Evolutionary conservation across 163 green algal genomes (phyloP), one percentile per base, ranked within the genome.

Genomic region (Coccomyxa subellipsoidea): DNA sequence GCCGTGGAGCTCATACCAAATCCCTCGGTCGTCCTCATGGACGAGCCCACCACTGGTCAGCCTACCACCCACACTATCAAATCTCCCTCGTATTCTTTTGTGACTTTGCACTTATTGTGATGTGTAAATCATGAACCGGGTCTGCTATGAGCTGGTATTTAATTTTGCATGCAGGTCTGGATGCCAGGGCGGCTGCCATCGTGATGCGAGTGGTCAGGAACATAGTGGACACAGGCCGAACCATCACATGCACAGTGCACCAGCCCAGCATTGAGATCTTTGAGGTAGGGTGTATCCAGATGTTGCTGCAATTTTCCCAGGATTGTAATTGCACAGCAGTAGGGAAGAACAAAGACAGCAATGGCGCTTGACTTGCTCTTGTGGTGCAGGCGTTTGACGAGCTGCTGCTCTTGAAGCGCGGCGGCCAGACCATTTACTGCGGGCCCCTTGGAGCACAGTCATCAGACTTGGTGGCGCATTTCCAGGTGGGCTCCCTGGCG

Each of bases 331-430:
- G n/a, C n/a, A n/a, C n/a, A n/a, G n/a, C n/a, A n/a, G n/a, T n/a
- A n/a, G n/a, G n/a, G n/a, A 59, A 59, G 47, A 7, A 18, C 15
- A 59, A 12, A 59, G 15, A 12, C 23, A 27, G 47, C 47, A 59
- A 59, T 59, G 4, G 23, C 23, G 5, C 1, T 1, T 2, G 47
- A 59, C 47, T 59, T 27, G 3, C 23, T 12, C 47, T 59, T 59
- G 47, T 18, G 5, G 37, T 38, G 39, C 76, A 92, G 80, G 85
- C 85, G 25, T 96, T 96, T 88, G 90, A 96, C 82, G 84, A 91
- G 80, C 87, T 97, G 85, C 87, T 97, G 88, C 88, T 97, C 69
- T 86, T 96, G 5, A 91, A 95, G 86, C 87, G 90, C 0, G 93
- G 93, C 35, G 93, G 93, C 23, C 77, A 88, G 37, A 91, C 80